These are phyloP conservation scores for Tuber aestivum DNA, from an alignment of 495 filamentous ascomycete genomes.

Conservation along the genomic window DNA sequence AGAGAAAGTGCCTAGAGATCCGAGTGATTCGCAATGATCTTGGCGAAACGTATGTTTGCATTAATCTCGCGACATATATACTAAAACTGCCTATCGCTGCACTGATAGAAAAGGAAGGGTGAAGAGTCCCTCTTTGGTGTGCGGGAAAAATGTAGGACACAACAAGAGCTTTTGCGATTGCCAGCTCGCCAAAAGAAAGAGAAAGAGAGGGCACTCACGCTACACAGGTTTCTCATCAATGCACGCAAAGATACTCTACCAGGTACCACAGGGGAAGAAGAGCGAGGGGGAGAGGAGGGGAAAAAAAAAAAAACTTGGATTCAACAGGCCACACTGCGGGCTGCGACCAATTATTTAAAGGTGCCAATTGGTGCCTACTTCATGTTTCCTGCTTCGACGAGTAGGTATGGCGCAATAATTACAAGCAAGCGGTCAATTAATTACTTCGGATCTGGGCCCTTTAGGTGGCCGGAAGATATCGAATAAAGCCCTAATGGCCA, in stretches of 20 bases:
- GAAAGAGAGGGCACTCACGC: not conserved
- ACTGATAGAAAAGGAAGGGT: not conserved
- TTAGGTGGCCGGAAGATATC: not conserved
- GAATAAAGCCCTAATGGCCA: not conserved
- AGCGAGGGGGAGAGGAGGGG: not conserved
- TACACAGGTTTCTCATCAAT: not conserved
- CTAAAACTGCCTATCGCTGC: not conserved
- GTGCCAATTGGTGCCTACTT: not conserved
- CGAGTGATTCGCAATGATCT: not conserved
- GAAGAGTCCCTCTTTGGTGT: not conserved
- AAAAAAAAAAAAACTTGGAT: not conserved
- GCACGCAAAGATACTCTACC: not conserved
- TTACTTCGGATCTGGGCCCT: not conserved
- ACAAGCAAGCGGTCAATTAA: not conserved
- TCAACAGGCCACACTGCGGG: not conserved
- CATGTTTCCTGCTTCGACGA: not conserved
- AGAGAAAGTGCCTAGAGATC: not conserved
- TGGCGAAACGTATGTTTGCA: not conserved
- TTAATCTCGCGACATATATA: not conserved
- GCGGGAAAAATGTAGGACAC: not conserved
- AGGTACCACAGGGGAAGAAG: constrained; percentile 1
- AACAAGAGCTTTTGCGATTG: not conserved
- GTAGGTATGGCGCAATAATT: constrained; percentile 4
- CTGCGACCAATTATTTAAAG: not conserved
- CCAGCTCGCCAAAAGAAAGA: not conserved